Percentiles rank a stretch among this genome's conserved stretches.
Conservation (phyloP, 345 rosid species). For the Adansonia digitata region DNA sequence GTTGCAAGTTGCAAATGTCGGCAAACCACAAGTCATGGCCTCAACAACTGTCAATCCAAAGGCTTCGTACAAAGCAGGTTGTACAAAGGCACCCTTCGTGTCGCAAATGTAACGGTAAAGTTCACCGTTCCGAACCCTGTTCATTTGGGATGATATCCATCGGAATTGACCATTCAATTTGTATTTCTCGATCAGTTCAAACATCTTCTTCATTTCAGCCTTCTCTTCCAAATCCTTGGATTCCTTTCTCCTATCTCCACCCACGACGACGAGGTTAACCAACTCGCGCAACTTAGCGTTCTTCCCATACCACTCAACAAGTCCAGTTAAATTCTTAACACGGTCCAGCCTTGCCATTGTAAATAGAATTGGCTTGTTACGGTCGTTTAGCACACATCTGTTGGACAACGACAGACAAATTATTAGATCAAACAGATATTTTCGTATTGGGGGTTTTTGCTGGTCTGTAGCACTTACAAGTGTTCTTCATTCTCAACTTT, state of each 20-base stretch:
- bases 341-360: constrained; percentile 97
- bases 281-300: constrained; percentile 58
- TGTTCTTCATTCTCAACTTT: constrained; percentile 77
- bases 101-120: constrained; percentile 64
- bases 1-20: constrained; percentile 71
- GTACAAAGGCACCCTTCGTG: constrained; percentile 61
- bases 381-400: constrained; percentile 80
- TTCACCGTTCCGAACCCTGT: constrained; percentile 65
- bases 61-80: constrained; percentile 72
- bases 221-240: constrained; percentile 90
- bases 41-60: constrained; percentile 67
- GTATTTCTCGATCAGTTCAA: constrained; percentile 51
- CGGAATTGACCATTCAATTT: constrained; percentile 60
- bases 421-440: not conserved
- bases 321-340: constrained; percentile 85
- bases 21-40: constrained; percentile 76
- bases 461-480: too few relatives aligned
- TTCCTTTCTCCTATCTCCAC: constrained; percentile 88
- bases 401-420: not conserved
- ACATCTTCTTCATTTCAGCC: constrained; percentile 91
- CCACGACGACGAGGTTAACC: constrained; percentile 79
- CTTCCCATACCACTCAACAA: constrained; percentile 92
- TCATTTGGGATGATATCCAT: constrained; percentile 80
- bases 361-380: constrained; percentile 70
- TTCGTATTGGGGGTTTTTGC: too few relatives aligned